Evolutionary conservation across 345 rosid species (phyloP).

Genomic region (Linum lewisii): DNA sequence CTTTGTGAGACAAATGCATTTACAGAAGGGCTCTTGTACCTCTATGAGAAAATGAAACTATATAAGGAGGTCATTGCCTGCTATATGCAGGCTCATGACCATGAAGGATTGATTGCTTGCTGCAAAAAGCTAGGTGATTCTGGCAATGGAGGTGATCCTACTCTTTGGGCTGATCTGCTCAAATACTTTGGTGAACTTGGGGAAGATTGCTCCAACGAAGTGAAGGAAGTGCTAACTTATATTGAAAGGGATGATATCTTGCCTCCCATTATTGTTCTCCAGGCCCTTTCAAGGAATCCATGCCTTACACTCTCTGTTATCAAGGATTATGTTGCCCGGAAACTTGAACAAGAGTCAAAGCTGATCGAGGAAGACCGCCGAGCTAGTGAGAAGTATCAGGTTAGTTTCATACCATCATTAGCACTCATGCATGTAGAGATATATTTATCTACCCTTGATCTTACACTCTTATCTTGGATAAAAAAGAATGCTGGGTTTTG

Average conservation of each 20-base stretch:
- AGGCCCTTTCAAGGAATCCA: constrained; percentile 81
- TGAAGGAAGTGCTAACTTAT: constrained; percentile 79
- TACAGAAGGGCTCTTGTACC: constrained; percentile 73
- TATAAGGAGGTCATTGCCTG: constrained; percentile 94
- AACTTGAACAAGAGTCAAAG: constrained; percentile 92
- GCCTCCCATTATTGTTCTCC: constrained; percentile 96
- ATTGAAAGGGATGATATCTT: constrained; percentile 89
- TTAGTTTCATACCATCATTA: constrained; percentile 18
- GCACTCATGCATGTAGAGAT: not conserved
- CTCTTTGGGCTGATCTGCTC: constrained; percentile 98
- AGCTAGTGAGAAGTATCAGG: constrained; percentile 94
- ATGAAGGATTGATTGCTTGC: constrained; percentile 87
- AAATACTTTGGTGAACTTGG: constrained; percentile 98
- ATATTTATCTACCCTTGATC: not conserved
- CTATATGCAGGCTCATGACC: constrained; percentile 96
- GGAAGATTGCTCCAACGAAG: constrained; percentile 96
- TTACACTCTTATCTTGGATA: not conserved
- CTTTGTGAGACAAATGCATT: constrained; percentile 92
- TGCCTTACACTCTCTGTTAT: constrained; percentile 93
- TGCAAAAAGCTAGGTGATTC: constrained; percentile 94
- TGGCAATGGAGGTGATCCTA: constrained; percentile 79
- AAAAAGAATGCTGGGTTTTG: not conserved
- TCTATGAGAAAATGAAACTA: constrained; percentile 94
- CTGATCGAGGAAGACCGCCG: constrained; percentile 89
- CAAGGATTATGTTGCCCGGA: constrained; percentile 88